Base-by-base conservation (phyloP, 176 grass and related monocot genomes). In the Bonia amplexicaulis region DNA sequence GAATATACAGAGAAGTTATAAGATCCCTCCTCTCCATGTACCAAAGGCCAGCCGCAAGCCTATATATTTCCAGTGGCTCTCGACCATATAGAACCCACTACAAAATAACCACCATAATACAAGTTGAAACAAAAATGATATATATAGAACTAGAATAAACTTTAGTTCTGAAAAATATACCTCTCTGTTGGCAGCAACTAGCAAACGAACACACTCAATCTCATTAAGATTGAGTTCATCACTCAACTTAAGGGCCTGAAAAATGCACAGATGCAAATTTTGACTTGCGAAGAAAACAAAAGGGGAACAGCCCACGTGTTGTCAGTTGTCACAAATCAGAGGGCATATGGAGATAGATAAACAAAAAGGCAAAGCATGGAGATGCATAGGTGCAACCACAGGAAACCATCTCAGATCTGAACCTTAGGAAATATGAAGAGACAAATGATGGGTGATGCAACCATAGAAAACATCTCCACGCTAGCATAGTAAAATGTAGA, bases 21-120 rank as follows among this genome's bases (percentile, higher is more conserved):
- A 98, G 80, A 90, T 98, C 89, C 58, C 91, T 95, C 93, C 93
- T 95, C 73, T 98, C 96, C 96, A 92, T 98, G 85, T 98, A 98
- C 96, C 96, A 98, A 49, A 98, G 88, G 52, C 96, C 93, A 69
- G 93, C 93, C 39, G 93, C 93, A 44, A 98, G 91, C 73, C 93
- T 90, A 85, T 87, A 95, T 88, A 94, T 95, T 83, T 98, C 96
- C 71, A 93, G 82, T 37, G 91, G 90, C 47, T 98, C 93, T 80
- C 96, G 91, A 6, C 93, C 96, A 87, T 91, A 89, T 69, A 98
- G 82, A 87, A 95, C 81, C 93, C 96, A 98, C 96, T 98, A 72
- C 20, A 86, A 88, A 80, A 70, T 45, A 77, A 84, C 1, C 62
- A 73, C 3, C 39, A 66, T 66, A 33, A 58, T 73, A 76, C 7